Base-by-base conservation (phyloP, 164 flowering plant species). In the Piper betle region DNA sequence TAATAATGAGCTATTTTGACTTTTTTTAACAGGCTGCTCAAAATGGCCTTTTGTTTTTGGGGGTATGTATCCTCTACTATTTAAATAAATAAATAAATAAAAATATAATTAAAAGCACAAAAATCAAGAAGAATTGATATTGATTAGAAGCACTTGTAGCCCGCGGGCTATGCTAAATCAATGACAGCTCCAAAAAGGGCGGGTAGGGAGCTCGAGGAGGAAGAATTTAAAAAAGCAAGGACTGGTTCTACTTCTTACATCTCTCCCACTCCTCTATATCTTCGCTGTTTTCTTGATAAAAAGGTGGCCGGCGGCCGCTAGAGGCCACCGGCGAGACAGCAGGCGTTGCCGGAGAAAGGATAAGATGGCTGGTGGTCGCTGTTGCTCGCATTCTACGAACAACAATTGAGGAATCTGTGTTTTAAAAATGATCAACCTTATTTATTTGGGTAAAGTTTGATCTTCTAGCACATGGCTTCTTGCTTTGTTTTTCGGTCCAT, bases 401-500 rank as follows among this genome's bases (percentile, higher is more conserved):
- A 55, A 33, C 38, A 17, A 63, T 39, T 53, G 3, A 41, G 15
- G 50, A 6, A 46, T 10, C 10, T 10, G 7, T 42, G 18, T 11
- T 39, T 41, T 42, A 55, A 41, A 20, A 33, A 15, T 20, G 25
- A 19, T 15, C 39, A 38, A 37, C 6, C 52, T 18, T 18, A 38
- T 39, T 39, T 50, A 48, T 62, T 72, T 78, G 68, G 65, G 66
- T 50, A 73, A 65, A 69, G 72, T 77, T 80, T 78, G 77, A 77
- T 79, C 79, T 70, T 73, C 63, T 53, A n/a, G 83, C 88, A 81
- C 86, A 82, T 84, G 88, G 79, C 74, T 70, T 50, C 53, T 25
- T 62, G 50, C 60, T 60, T 72, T 60, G 50, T 57, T 69, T 63
- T 71, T 61, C 43, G 64, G 66, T 63, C 61, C 54, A 25, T 25